These are phyloP conservation scores for Tolypocladium album DNA, from an alignment of 2,329 filamentous ascomycete genomes.

Conservation along the genomic window DNA sequence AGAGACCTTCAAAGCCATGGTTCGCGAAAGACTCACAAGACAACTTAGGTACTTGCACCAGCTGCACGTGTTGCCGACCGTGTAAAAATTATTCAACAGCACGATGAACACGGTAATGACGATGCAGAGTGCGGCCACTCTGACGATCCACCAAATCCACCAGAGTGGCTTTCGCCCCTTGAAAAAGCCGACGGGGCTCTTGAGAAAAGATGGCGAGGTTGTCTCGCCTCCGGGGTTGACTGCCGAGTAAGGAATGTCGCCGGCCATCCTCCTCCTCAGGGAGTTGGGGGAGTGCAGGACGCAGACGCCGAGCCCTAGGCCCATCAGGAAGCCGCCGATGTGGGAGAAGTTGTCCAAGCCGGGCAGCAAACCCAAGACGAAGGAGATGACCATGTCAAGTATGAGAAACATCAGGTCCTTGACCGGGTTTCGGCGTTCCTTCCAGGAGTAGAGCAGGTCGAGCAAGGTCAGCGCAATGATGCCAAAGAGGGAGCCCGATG, in stretches of 20 bases:
- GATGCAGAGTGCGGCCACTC: conserved; percentile 66
- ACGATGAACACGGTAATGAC: conserved; percentile 79
- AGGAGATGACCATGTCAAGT: conserved; percentile 78
- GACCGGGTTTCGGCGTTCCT: conserved; percentile 61
- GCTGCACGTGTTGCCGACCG: conserved; percentile 59
- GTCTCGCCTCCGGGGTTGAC: conserved; percentile 43
- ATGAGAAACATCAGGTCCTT: conserved; percentile 83
- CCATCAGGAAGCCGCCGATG: conserved; percentile 92
- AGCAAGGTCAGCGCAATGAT: conserved; percentile 81
- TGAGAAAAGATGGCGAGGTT: conserved; percentile 43
- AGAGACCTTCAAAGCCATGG: neutral
- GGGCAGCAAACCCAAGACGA: conserved; percentile 83
- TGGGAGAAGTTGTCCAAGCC: conserved; percentile 96
- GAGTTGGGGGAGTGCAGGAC: conserved; percentile 80
- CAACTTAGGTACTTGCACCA: conserved; percentile 98
- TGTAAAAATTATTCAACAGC: conserved; percentile 85
- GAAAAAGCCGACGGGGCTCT: conserved; percentile 68
- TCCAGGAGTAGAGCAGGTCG: conserved; percentile 90
- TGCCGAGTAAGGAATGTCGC: conserved; percentile 60
- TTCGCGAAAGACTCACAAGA: conserved; percentile 51
- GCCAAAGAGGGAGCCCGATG: conserved; percentile 84
- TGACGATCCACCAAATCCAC: conserved; percentile 95
- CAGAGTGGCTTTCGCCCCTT: conserved; percentile 85
- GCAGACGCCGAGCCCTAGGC: conserved; percentile 74
- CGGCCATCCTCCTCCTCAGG: conserved; percentile 62